Conservation (phyloP, 2,329 filamentous ascomycete genomes). For the Aureobasidium sp. region DNA sequence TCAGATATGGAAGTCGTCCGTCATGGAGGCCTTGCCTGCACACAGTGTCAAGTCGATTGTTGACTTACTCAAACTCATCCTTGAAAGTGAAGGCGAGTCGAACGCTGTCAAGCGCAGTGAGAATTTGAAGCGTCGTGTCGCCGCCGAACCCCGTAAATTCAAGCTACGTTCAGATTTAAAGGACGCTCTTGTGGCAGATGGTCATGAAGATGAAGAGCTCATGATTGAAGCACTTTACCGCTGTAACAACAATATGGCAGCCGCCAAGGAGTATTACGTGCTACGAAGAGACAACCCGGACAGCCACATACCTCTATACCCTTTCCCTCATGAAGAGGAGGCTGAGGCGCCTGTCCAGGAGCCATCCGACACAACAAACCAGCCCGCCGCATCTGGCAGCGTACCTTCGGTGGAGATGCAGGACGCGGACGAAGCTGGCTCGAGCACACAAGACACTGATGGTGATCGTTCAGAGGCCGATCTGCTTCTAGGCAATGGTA, state of each 20-base stretch:
- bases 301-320: constrained; percentile 23
- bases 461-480: neutral
- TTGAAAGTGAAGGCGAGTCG: constrained; percentile 68
- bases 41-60: constrained; percentile 72
- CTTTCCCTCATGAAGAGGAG: constrained; percentile 25
- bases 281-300: constrained; percentile 28
- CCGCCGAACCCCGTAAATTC: constrained; percentile 46
- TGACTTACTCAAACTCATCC: constrained; percentile 72
- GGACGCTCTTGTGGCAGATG: constrained; percentile 40
- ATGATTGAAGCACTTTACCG: constrained; percentile 76
- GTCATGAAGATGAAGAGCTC: constrained; percentile 51
- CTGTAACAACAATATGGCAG: constrained; percentile 58
- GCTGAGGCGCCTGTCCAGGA: constrained; percentile 9
- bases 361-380: neutral
- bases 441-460: constrained; percentile 17
- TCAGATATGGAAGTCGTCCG: constrained; percentile 75
- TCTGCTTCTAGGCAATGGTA: neutral
- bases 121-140: constrained; percentile 44
- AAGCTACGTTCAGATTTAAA: constrained; percentile 40
- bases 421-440: constrained; percentile 23
- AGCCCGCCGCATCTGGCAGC: neutral
- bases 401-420: constrained; percentile 33
- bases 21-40: constrained; percentile 74
- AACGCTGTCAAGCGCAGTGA: constrained; percentile 58
- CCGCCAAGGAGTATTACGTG: constrained; percentile 68